Percentiles rank a stretch among this genome's conserved stretches.
Conservation (phyloP, 495 filamentous ascomycete genomes). For the Entonaema liquescens region DNA sequence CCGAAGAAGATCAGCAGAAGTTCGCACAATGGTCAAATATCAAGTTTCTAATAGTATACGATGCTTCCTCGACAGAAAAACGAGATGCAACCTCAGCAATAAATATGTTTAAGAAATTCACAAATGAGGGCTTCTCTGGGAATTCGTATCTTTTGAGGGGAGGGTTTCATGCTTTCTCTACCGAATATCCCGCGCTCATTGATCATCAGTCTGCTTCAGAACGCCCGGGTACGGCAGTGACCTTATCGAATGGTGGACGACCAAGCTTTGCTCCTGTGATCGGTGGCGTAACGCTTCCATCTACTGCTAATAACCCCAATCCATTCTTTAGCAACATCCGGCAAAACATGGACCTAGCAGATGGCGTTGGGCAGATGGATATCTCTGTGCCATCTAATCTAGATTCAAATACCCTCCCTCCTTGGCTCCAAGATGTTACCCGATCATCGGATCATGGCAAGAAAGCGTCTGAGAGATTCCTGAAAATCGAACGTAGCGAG, state of each 20-base stretch:
- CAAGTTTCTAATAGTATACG: conserved; percentile 86
- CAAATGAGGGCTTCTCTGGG: conserved; percentile 82
- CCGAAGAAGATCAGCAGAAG: conserved; percentile 71
- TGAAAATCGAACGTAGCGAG: conserved; percentile 83
- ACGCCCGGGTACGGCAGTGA: conserved; percentile 53
- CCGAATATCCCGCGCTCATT: conserved; percentile 56
- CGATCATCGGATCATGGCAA: conserved; percentile 76
- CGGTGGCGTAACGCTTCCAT: conserved; percentile 86
- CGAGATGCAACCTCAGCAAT: conserved; percentile 80
- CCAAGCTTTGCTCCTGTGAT: conserved; percentile 75
- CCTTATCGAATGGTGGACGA: conserved; percentile 46
- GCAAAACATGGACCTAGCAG: conserved; percentile 95
- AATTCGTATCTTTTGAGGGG: conserved; percentile 73
- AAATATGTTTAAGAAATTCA: conserved; percentile 93
- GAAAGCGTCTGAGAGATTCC: conserved; percentile 81
- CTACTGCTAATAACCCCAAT: conserved; percentile 70
- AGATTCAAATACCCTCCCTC: conserved; percentile 67
- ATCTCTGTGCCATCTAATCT: conserved; percentile 72
- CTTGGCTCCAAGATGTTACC: conserved; percentile 77
- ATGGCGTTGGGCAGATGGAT: conserved; percentile 90
- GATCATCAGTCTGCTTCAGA: conserved; percentile 54
- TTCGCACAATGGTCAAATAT: conserved; percentile 80
- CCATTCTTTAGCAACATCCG: conserved; percentile 97
- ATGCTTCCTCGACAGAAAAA: conserved; percentile 74
- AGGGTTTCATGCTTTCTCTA: conserved; percentile 62